These are phyloP conservation scores for Suillus hirtellus DNA, from an alignment of 768 basidiomycete genomes.

Conservation along the genomic window DNA sequence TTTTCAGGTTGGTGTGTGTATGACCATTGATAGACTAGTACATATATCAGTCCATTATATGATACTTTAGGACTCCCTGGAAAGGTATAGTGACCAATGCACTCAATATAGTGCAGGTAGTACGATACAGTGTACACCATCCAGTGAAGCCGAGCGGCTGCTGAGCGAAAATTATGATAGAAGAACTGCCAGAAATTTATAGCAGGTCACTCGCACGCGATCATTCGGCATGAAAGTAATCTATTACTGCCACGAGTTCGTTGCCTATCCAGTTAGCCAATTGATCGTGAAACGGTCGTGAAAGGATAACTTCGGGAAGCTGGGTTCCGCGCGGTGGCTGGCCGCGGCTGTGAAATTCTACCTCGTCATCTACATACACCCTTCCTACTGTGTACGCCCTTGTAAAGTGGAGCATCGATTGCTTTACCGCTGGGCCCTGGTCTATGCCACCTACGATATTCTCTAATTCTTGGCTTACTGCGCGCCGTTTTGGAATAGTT, in stretches of 20 bases:
- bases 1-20: background rate
- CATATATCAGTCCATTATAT: background rate
- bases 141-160: background rate
- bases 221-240: background rate
- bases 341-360: background rate
- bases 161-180: background rate
- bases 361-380: background rate
- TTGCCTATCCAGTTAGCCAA: background rate
- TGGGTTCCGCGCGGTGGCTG: background rate
- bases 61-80: background rate
- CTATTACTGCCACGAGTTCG: background rate
- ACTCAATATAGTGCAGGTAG: background rate
- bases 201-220: background rate
- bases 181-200: background rate
- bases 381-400: background rate
- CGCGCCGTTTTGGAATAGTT: slow-evolving; percentile 87
- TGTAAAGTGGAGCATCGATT: slow-evolving; percentile 7
- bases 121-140: background rate
- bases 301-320: background rate
- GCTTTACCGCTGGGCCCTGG: slow-evolving; percentile 13
- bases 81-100: background rate
- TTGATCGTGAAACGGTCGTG: background rate
- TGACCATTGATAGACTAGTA: too few species aligned
- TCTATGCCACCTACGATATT: slow-evolving; percentile 76
- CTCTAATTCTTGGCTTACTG: slow-evolving; percentile 72